Evolutionary conservation across 2,329 filamentous ascomycete species (phyloP).

Genomic region (Metarhizium anisopliae): DNA sequence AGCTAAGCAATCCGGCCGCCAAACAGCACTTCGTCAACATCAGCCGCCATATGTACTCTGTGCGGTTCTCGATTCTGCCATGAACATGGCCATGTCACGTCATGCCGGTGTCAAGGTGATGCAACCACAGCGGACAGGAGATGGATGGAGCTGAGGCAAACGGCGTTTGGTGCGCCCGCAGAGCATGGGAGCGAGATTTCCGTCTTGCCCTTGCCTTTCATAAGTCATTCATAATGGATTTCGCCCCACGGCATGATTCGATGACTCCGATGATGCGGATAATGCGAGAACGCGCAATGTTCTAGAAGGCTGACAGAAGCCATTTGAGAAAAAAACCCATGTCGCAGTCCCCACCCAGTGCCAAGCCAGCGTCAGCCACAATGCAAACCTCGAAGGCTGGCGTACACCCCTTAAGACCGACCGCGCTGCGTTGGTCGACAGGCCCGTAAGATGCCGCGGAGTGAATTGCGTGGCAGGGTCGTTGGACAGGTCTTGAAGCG

Average conservation of each 20-base stretch:
- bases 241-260: not conserved
- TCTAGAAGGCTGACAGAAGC: constrained; percentile 9
- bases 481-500: not conserved
- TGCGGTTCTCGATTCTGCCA: not conserved
- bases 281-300: not conserved
- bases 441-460: not conserved
- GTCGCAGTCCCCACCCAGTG: not conserved
- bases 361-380: constrained; percentile 1
- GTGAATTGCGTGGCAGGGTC: not conserved
- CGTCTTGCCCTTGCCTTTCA: not conserved
- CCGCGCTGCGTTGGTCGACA: not conserved
- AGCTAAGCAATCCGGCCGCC: no score
- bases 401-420: no score
- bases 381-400: not conserved
- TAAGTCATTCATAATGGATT: not conserved
- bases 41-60: not conserved
- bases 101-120: no score
- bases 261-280: not conserved
- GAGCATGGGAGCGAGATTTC: not conserved
- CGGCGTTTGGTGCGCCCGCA: not conserved
- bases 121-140: no score
- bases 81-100: not conserved
- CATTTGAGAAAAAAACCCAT: not conserved
- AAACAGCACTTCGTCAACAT: no score
- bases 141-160: no score